Evolutionary conservation across 1,284 basidiomycete species (phyloP), one percentile per base, ranked within the genome.

Genomic region (Cryptococcus sp.): DNA sequence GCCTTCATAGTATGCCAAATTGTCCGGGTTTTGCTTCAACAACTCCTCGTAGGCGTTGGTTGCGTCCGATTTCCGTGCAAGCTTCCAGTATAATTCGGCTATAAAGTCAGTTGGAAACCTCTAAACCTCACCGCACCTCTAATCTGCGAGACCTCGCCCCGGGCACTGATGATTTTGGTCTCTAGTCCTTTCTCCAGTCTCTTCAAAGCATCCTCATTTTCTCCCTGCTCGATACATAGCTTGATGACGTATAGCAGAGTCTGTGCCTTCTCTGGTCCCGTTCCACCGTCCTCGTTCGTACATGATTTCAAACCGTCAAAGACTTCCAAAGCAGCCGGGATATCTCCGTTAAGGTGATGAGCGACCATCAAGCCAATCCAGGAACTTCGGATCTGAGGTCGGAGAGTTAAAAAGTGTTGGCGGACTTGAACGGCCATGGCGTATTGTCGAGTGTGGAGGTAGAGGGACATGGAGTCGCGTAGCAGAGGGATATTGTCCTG

Each of bases 401-500:
- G 85, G 22, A 91, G 75, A 48, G 81, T 81, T 32, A 98, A 81
- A 53, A 97, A 82, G 16, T 83, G 84, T 63, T 89, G 82, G 5
- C 96, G 84, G 1, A 88, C 88, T 53, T 93, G 87, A 40, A 93
- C 82, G 32, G 96, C 82, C 2, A 78, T 79, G 43, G 87, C 83
- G 72, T 85, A 97, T 49, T 87, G 78, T 37, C 96, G 83, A n/a
- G 93, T 82, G 65, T 98, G 92, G 0, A 91, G 85, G 66, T 93
- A 87, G 28, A 99, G 80, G 49, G 89, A 85, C 4, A 92, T 90
- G 0, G 91, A 83, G 72, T 98, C 96, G 47, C 91, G 85, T 21
- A 98, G 76, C 54, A 99, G 85, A 71, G 94, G 97, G 64, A 94
- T 77, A 71, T 98, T 98, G 66, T 94, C 91, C 89, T 93, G 59